Conservation (phyloP, 129 eudicot genomes). For the Deinandra increscens region DNA sequence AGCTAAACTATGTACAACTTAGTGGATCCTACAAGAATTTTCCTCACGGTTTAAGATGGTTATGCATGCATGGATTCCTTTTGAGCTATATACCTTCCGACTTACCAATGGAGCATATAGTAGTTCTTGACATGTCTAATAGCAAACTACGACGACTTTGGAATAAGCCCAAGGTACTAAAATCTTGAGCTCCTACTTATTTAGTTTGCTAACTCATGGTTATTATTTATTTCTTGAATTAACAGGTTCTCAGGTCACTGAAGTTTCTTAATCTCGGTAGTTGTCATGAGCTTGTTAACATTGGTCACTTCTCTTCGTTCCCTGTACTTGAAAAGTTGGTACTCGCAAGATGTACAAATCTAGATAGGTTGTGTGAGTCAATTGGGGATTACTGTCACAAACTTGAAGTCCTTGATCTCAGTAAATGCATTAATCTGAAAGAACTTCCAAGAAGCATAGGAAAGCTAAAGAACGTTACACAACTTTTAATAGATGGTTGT, state of each 20-base stretch:
- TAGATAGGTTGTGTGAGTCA: constrained; percentile 22
- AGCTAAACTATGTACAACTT: constrained; percentile 29
- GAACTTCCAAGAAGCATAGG: constrained; percentile 23
- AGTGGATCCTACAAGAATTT: constrained; percentile 23
- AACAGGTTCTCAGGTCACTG: constrained; percentile 27
- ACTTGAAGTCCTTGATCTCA: constrained; percentile 22
- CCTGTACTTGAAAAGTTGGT: constrained; percentile 24
- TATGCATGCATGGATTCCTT: constrained; percentile 37
- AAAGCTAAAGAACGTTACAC: constrained; percentile 5
- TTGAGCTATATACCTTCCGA: constrained; percentile 22
- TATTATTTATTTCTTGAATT: neutral
- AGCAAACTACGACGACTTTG: constrained; percentile 15
- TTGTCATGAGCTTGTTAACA: constrained; percentile 19
- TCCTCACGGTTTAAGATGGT: constrained; percentile 31
- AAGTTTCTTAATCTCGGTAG: constrained; percentile 27
- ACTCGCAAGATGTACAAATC: constrained; percentile 11
- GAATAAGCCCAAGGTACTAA: constrained; percentile 18
- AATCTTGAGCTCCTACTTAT: neutral
- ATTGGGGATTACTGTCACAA: neutral
- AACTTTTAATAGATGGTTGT: constrained; percentile 3
- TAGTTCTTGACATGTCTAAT: constrained; percentile 23
- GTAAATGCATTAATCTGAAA: constrained; percentile 4
- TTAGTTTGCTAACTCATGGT: neutral
- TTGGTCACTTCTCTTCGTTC: constrained; percentile 18
- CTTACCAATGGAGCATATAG: constrained; percentile 19